phyloP scores from a whole-genome alignment of 2,329 filamentous ascomycete species.

The Didymellaceae sp. region DNA sequence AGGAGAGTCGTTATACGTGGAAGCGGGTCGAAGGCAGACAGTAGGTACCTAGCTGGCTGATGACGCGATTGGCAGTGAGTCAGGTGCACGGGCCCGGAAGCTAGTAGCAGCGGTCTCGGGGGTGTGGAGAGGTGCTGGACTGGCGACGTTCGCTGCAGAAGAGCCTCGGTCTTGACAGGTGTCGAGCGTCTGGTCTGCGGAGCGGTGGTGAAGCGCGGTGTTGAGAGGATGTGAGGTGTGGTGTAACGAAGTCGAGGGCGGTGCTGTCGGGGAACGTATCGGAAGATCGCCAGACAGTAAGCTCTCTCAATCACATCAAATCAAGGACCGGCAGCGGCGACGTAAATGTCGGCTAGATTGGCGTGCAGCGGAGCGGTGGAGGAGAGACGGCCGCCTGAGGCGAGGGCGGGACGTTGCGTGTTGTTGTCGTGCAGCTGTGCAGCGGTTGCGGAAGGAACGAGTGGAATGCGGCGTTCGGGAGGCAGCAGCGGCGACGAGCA shows the following conservation, averaged over 20 bases:
- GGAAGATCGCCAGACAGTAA: constrained; percentile 36
- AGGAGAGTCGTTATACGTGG: constrained; percentile 50
- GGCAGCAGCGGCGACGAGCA: constrained; percentile 15
- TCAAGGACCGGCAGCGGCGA: constrained; percentile 30
- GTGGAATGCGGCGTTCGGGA: constrained; percentile 32
- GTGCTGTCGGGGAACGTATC: constrained; percentile 28
- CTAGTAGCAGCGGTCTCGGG: constrained; percentile 17
- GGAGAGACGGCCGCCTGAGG: constrained; percentile 25
- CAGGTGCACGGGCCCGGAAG: constrained; percentile 45
- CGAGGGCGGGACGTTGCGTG: constrained; percentile 27
- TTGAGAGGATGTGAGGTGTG: constrained; percentile 24
- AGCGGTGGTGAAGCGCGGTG: constrained; percentile 23
- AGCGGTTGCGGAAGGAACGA: constrained; percentile 39
- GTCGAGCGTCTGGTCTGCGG: constrained; percentile 35
- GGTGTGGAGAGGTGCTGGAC: constrained; percentile 30
- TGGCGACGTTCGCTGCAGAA: constrained; percentile 36
- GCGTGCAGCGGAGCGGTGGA: constrained; percentile 35
- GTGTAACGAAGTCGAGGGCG: constrained; percentile 29
- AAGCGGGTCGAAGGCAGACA: constrained; percentile 39
- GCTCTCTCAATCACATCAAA: constrained; percentile 44
- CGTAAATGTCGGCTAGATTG: constrained; percentile 42
- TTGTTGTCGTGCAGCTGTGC: constrained; percentile 26
- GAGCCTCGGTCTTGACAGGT: constrained; percentile 27
- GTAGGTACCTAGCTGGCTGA: constrained; percentile 30
- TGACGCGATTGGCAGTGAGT: constrained; percentile 43